Evolutionary conservation across 495 filamentous ascomycete genomes (phyloP), one percentile per base, ranked within the genome.

Genomic region (Trypethelium eluteriae): DNA sequence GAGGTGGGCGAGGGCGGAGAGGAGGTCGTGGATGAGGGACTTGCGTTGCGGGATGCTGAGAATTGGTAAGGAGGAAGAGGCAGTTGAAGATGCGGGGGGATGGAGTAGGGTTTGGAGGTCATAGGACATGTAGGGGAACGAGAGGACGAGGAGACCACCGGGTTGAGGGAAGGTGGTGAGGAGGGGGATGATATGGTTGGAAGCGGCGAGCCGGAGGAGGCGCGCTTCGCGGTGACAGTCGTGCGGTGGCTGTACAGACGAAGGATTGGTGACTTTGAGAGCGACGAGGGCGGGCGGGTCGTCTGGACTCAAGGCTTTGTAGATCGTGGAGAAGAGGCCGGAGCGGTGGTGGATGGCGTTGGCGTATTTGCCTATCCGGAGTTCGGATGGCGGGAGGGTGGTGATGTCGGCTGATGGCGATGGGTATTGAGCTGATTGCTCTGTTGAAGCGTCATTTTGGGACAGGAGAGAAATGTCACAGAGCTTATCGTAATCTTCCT

Each of bases 291-390:
- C 41, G 35, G 62, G 62, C 3, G 38, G 62, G 16, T 14, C 25
- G 34, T 18, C 39, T 46, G 69, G 63, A 34, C 50, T 61, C 59
- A 67, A 70, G 6, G 87, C 82, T 69, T 82, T 85, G 78, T 93
- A 98, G 61, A 99, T 86, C 44, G 84, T 84, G 36, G 94, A 94
- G 72, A 91, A 93, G 7, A 94, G 78, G 35, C 95, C 94, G 66
- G 86, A 85, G 63, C 81, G 83, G 70, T 90, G 76, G 74, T 89
- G 87, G 35, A 84, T 79, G 72, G 90, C 95, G 57, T 86, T 80
- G 35, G 71, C 73, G 74, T 93, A 96, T 39, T 75, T 76, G 6
- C 94, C 94, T 70, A 97, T 88, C 10, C 39, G 47, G 3, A 59
- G 53, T 18, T 34, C 32, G n/a, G 53, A 59, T 5, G n/a, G 53